Evolutionary conservation across 257 asterid species (phyloP).

Genomic region (Galeopsis tetrahit): DNA sequence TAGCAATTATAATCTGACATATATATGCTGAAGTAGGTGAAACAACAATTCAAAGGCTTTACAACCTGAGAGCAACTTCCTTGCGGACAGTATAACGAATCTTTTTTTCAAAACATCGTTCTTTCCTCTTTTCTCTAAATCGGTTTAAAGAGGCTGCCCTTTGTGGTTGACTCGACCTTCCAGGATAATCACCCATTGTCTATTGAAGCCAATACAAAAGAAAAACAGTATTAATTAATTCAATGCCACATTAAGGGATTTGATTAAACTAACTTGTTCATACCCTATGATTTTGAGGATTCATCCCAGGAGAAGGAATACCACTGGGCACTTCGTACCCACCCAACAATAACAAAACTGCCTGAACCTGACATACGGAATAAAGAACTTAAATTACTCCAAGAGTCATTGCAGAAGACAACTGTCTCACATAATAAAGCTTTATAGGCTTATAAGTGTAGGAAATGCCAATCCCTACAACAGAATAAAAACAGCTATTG

Average conservation of each 20-base stretch:
- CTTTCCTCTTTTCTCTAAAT: slow-evolving; percentile 94
- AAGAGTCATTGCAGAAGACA: slow-evolving; percentile 13
- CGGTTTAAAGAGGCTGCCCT: slow-evolving; percentile 93
- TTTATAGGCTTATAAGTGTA: background rate
- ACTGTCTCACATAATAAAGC: background rate
- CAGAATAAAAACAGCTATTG: too few species aligned
- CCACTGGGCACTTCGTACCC: slow-evolving; percentile 85
- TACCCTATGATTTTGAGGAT: slow-evolving; percentile 79
- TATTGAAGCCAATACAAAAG: slow-evolving; percentile 37
- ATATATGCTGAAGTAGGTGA: slow-evolving; percentile 2
- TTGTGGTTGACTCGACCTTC: slow-evolving; percentile 80
- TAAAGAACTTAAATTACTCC: background rate
- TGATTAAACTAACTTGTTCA: slow-evolving; percentile 12
- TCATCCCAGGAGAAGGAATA: slow-evolving; percentile 69
- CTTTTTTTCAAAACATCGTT: slow-evolving; percentile 90
- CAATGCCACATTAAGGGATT: slow-evolving; percentile 11
- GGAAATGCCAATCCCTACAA: too few species aligned
- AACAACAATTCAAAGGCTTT: slow-evolving; percentile 18
- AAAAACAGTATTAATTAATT: slow-evolving; percentile 17
- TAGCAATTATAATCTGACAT: background rate
- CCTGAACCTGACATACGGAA: slow-evolving; percentile 71
- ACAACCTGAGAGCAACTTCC: slow-evolving; percentile 98
- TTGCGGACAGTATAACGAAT: slow-evolving; percentile 94
- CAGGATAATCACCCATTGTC: slow-evolving; percentile 73
- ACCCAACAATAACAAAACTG: slow-evolving; percentile 85